Evolutionary conservation across 495 filamentous ascomycete species (phyloP).

Genomic region (Neurospora sp.): DNA sequence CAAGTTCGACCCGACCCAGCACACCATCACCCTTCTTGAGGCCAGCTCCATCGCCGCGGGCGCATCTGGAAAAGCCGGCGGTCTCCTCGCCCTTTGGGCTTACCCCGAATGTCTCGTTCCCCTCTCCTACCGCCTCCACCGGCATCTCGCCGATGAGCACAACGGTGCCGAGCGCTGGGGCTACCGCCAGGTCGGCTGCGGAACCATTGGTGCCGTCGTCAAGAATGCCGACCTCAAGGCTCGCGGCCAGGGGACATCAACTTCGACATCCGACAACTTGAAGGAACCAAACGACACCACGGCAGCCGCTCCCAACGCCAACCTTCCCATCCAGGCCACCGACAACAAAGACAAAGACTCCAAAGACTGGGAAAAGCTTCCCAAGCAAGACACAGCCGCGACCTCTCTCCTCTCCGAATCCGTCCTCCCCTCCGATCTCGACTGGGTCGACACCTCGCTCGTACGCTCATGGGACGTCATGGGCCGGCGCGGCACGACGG

Average conservation of each 20-base stretch:
- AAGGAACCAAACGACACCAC: background rate
- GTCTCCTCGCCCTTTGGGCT: slow-evolving; percentile 84
- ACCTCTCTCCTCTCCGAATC: slow-evolving; percentile 47
- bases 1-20: slow-evolving; percentile 60
- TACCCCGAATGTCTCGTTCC: slow-evolving; percentile 81
- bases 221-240: slow-evolving; percentile 25
- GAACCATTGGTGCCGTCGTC: slow-evolving; percentile 55
- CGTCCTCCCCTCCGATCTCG: slow-evolving; percentile 65
- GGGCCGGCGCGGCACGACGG: slow-evolving; percentile 53
- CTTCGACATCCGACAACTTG: background rate
- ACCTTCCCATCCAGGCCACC: slow-evolving; percentile 22
- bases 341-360: slow-evolving; percentile 10
- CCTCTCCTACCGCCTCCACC: slow-evolving; percentile 75
- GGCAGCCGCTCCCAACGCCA: slow-evolving; percentile 8
- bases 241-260: slow-evolving; percentile 12
- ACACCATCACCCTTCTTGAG: slow-evolving; percentile 82
- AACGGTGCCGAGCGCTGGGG: slow-evolving; percentile 77
- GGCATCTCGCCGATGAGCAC: slow-evolving; percentile 77
- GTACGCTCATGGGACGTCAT: slow-evolving; percentile 70
- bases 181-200: slow-evolving; percentile 71
- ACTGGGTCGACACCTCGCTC: slow-evolving; percentile 69
- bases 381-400: slow-evolving; percentile 62
- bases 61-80: slow-evolving; percentile 92
- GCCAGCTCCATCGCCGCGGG: slow-evolving; percentile 80
- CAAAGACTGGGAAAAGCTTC: slow-evolving; percentile 48